These are phyloP conservation scores for Penicillium sp. DNA, from an alignment of 2,329 filamentous ascomycete species.

Conservation along the genomic window DNA sequence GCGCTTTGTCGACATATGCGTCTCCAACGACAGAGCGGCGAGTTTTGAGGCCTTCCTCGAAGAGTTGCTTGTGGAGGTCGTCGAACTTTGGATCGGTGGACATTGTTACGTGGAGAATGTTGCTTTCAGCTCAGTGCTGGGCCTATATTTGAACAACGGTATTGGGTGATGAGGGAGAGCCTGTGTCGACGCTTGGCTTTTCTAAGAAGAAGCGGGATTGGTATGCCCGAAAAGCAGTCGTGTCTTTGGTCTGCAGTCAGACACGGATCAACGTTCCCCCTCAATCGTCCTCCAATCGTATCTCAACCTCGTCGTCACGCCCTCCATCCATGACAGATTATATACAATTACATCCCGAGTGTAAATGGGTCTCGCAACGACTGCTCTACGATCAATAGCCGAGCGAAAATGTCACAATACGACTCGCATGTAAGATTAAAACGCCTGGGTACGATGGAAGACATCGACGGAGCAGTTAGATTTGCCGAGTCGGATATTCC, in stretches of 20 bases:
- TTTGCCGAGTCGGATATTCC: too few species aligned
- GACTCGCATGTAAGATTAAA: too few species aligned
- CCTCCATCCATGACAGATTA: too few species aligned
- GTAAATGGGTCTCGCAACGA: too few species aligned
- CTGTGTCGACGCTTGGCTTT: not conserved
- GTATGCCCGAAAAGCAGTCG: not conserved
- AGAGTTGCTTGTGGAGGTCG: conserved; percentile 55
- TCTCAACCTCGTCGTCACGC: too few species aligned
- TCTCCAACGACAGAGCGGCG: conserved; percentile 61
- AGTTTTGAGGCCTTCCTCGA: conserved; percentile 60
- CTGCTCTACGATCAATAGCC: too few species aligned
- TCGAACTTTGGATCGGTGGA: conserved; percentile 41
- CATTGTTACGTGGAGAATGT: not conserved
- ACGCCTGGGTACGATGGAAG: too few species aligned
- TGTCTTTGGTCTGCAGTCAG: not conserved
- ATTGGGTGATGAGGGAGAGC: not conserved
- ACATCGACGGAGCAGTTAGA: too few species aligned
- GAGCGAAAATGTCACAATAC: too few species aligned
- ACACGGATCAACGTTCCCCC: too few species aligned
- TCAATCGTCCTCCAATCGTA: too few species aligned
- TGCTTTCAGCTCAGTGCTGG: not conserved
- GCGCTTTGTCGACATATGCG: conserved; percentile 58
- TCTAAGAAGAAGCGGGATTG: not conserved
- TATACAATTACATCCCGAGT: too few species aligned
- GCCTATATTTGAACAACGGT: not conserved